phyloP scores from a whole-genome alignment of 352 stramenopile genomes.

The Phytophthora quininea region DNA sequence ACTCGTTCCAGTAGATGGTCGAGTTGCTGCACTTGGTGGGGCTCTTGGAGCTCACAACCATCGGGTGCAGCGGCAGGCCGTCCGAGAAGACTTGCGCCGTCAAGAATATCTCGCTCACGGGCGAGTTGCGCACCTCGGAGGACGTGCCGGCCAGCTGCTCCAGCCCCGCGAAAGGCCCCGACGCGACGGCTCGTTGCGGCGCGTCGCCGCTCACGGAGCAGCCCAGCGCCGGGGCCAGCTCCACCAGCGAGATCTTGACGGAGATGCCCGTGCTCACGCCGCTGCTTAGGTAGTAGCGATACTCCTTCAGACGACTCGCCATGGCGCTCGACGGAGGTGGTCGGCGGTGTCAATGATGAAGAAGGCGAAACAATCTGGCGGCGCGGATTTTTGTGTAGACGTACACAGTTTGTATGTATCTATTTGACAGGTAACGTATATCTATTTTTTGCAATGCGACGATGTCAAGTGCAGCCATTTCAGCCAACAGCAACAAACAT shows the following conservation, averaged over 20 bases:
- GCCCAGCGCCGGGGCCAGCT: conserved; percentile 64
- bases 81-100: conserved; percentile 90
- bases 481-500: too few species aligned
- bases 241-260: conserved; percentile 81
- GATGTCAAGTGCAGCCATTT: too few species aligned
- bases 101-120: conserved; percentile 88
- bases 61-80: conserved; percentile 79
- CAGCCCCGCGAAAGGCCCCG: conserved; percentile 44
- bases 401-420: too few species aligned
- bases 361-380: too few species aligned
- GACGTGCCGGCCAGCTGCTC: conserved; percentile 64
- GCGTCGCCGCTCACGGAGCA: conserved; percentile 48
- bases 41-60: conserved; percentile 86
- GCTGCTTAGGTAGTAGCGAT: conserved; percentile 90
- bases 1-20: conserved; percentile 90
- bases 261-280: conserved; percentile 81
- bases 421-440: too few species aligned
- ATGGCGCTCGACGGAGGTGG: conserved; percentile 26
- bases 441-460: too few species aligned
- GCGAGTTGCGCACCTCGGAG: conserved; percentile 82
- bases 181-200: conserved; percentile 12
- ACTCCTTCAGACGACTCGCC: conserved; percentile 82
- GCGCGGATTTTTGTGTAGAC: too few species aligned
- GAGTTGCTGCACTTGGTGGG: conserved; percentile 88
- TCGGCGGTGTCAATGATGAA: too few species aligned